Conservation (phyloP, 371 early-diverging fungal species). For the Mortierella sp. region DNA sequence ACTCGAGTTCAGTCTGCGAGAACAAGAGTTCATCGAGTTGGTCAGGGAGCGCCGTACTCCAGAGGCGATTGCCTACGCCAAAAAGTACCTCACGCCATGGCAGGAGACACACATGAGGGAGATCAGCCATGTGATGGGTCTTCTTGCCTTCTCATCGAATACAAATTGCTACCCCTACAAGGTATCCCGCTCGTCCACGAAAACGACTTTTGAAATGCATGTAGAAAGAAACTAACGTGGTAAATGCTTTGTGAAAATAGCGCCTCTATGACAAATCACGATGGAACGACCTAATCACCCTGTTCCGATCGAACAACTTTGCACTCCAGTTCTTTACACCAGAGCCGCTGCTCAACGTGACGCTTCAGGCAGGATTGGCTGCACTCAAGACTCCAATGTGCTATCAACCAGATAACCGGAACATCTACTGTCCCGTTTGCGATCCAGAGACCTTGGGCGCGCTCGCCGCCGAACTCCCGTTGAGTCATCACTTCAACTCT, state of each 20-base stretch:
- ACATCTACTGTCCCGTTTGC: constrained; percentile 96
- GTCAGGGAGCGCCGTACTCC: constrained; percentile 66
- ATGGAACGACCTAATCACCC: constrained; percentile 81
- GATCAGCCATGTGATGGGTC: constrained; percentile 86
- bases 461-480: constrained; percentile 85
- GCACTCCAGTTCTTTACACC: constrained; percentile 85
- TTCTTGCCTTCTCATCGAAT: constrained; percentile 81
- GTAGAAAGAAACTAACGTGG: neutral
- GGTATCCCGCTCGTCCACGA: constrained; percentile 44
- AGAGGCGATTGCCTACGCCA: constrained; percentile 87
- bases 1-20: constrained; percentile 91
- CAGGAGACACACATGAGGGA: constrained; percentile 75
- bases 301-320: constrained; percentile 87
- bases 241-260: constrained; percentile 27
- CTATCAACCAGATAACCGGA: constrained; percentile 76
- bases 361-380: constrained; percentile 92
- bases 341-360: constrained; percentile 84
- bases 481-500: constrained; percentile 93
- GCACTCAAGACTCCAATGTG: constrained; percentile 89
- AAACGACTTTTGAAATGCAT: too few relatives aligned
- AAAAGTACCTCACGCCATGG: constrained; percentile 83
- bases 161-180: constrained; percentile 84
- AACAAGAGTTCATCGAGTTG: constrained; percentile 94
- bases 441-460: constrained; percentile 82
- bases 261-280: constrained; percentile 77